Evolutionary conservation across 176 grass and related monocot genomes (phyloP), one percentile per base, ranked within the genome.

Genomic region (Triticum timopheevii): DNA sequence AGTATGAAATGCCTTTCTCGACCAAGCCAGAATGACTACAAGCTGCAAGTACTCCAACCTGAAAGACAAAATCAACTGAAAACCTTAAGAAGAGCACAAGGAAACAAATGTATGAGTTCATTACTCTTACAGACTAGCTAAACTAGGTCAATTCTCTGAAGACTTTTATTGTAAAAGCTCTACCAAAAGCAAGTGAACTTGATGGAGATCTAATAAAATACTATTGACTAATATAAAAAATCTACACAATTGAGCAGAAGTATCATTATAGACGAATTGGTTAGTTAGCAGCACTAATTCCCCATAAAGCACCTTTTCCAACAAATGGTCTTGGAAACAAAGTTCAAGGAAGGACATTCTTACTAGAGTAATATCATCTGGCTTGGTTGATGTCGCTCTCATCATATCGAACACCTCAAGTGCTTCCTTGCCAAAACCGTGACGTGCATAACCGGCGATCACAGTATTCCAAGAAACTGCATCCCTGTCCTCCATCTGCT

Each of bases 381-480:
- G 97, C 39, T 86, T 93, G 34, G 86, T 92, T n/a, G 85, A 76
- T 38, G 88, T 92, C 13, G 8, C 78, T 47, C 81, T 90, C 97
- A 99, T 96, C 22, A 16, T 80, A 80, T 90, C 85, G 82, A 96
- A 99, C 69, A 93, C 36, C 44, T 93, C 83, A 72, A 92, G 76
- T 47, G 97, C 92, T 73, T 93, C 86, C 24, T 82, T 90, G 40
- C 94, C 94, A 81, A 96, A 96, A 58, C 97, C 97, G 7, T 98
- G 97, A 15, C 92, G 80, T 10, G 90, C 92, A 83, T 92, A 98
- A 45, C 94, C 97, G 8, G 87, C 89, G 88, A 96, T 94, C 90
- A 94, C 91, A 67, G 97, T 98, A 76, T 98, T 98, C 97, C 97
- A 98, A 7, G 97, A 98, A 80, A 94, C 90, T 31, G 83, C 76